Conservation (phyloP, 2,329 filamentous ascomycete species). For the Geosmithia flava region DNA sequence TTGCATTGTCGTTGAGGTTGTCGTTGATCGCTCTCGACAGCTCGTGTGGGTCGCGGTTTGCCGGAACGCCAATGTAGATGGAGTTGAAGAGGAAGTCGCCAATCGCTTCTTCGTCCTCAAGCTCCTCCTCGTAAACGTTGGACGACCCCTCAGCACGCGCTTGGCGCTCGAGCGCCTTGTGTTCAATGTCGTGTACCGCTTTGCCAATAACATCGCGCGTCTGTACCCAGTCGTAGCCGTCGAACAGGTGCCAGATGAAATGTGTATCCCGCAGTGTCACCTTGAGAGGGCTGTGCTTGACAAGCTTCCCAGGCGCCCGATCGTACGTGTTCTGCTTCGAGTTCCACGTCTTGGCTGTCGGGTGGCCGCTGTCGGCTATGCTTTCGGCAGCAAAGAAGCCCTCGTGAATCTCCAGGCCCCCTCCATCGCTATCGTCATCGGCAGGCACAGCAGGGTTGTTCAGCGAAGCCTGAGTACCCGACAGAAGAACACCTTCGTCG, state of each 20-base stretch:
- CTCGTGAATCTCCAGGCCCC: slow-evolving; percentile 59
- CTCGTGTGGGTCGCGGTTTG: slow-evolving; percentile 74
- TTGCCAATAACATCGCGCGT: slow-evolving; percentile 80
- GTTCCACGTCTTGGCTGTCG: slow-evolving; percentile 66
- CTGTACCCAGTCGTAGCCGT: slow-evolving; percentile 91
- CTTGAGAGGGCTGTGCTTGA: slow-evolving; percentile 58
- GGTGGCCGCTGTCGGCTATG: slow-evolving; percentile 34
- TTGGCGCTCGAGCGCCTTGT: slow-evolving; percentile 65
- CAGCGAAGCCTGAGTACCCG: slow-evolving; percentile 9
- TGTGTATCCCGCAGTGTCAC: slow-evolving; percentile 77
- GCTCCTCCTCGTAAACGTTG: slow-evolving; percentile 51
- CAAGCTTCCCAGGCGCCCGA: slow-evolving; percentile 45
- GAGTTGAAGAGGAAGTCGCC: slow-evolving; percentile 97
- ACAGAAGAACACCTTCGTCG: slow-evolving; percentile 21
- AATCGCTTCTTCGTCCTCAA: slow-evolving; percentile 76
- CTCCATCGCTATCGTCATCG: slow-evolving; percentile 9
- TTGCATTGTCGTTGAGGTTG: slow-evolving; percentile 72
- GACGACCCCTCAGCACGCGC: slow-evolving; percentile 37
- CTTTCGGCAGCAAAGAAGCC: slow-evolving; percentile 56
- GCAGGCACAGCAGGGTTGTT: slow-evolving; percentile 2
- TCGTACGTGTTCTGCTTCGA: slow-evolving; percentile 66
- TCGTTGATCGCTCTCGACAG: slow-evolving; percentile 77
- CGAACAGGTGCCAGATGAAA: slow-evolving; percentile 94
- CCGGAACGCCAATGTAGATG: slow-evolving; percentile 89
- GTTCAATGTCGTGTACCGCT: slow-evolving; percentile 79